phyloP scores from a whole-genome alignment of 2,329 filamentous ascomycete species.

The Trichoderma harzianum region DNA sequence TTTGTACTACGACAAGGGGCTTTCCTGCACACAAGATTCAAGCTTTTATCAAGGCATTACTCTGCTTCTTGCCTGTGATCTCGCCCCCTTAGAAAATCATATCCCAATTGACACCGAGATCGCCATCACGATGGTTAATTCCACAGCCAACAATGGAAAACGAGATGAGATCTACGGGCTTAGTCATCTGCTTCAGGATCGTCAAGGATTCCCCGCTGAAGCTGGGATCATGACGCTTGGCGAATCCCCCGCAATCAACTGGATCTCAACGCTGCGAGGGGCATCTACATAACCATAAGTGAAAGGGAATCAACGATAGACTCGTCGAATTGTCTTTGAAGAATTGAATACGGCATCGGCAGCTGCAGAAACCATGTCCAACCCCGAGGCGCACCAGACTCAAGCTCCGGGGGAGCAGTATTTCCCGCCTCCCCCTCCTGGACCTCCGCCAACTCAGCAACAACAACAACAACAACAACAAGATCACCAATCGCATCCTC shows the following conservation, averaged over 20 bases:
- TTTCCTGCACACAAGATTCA: not conserved
- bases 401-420: slow-evolving; percentile 3
- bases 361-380: not conserved
- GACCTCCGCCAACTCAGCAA: not conserved
- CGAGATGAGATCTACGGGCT: not conserved
- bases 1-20: not conserved
- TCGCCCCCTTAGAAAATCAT: not conserved
- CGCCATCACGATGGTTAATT: not conserved
- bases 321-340: not conserved
- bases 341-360: not conserved
- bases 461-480: not conserved
- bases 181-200: not conserved
- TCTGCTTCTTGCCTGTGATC: not conserved
- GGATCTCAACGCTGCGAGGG: not conserved
- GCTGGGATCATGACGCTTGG: not conserved
- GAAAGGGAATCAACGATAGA: not conserved
- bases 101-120: not conserved
- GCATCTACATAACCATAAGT: not conserved
- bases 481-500: not conserved
- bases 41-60: not conserved
- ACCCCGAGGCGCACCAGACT: not conserved
- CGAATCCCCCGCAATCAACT: not conserved
- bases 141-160: not conserved
- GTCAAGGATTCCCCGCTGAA: slow-evolving; percentile 1
- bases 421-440: slow-evolving; percentile 13